Evolutionary conservation across 345 rosid species (phyloP).

Genomic region (Bruguiera sexangula): DNA sequence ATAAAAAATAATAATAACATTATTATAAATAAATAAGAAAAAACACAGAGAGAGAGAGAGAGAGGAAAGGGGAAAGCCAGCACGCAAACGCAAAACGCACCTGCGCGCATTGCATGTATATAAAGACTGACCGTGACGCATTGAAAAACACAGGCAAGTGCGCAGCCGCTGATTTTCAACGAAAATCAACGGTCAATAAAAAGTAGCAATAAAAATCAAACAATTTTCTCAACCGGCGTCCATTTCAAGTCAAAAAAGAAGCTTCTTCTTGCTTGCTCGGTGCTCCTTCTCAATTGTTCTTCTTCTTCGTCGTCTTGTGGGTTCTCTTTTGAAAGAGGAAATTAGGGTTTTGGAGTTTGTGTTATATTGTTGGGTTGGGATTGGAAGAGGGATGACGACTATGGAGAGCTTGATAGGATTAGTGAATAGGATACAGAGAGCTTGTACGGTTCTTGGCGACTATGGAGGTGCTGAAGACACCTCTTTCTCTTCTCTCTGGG

Average conservation of each 20-base stretch:
- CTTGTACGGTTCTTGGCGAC: slow-evolving; percentile 34
- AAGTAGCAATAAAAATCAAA: no score
- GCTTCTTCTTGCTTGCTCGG: neutral
- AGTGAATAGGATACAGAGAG: slow-evolving; percentile 35
- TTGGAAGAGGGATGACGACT: slow-evolving; percentile 17
- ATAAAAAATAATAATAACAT: no score
- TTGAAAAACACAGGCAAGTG: neutral
- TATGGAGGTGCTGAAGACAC: slow-evolving; percentile 19
- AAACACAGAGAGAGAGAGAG: no score
- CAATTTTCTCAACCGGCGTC: neutral
- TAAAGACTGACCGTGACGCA: neutral
- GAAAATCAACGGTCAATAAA: no score
- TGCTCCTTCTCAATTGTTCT: neutral
- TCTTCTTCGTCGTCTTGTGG: neutral
- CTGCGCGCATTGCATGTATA: no score
- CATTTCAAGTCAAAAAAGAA: slow-evolving; percentile 2
- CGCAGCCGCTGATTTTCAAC: neutral
- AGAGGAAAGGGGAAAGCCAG: neutral
- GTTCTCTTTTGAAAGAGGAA: neutral
- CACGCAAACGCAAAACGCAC: neutral
- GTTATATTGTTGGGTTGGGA: no score
- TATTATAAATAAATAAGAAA: no score
- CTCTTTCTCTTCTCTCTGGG: slow-evolving; percentile 35
- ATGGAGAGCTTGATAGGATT: slow-evolving; percentile 40
- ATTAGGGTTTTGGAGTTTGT: neutral